phyloP scores from a whole-genome alignment of 2,329 filamentous ascomycete genomes.

The Penicillium italicum region DNA sequence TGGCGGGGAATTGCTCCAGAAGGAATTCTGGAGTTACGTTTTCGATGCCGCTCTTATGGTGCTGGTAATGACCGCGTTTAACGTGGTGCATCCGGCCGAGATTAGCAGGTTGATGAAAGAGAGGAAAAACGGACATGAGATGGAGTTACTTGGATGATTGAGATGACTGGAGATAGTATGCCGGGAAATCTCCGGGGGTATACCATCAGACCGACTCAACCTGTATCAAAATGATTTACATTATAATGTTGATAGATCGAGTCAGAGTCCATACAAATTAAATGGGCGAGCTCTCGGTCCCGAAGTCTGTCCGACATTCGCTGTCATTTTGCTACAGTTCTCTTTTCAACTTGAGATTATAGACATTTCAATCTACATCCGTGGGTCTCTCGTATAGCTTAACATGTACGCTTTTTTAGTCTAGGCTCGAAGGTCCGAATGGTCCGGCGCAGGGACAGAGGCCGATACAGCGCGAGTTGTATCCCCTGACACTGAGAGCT shows the following conservation, averaged over 20 bases:
- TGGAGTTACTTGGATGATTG: background rate
- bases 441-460: slow-evolving; percentile 5
- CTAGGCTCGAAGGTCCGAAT: slow-evolving; percentile 1
- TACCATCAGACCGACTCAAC: background rate
- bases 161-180: background rate
- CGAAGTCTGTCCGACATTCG: background rate
- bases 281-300: background rate
- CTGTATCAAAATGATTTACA: background rate
- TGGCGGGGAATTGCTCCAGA: background rate
- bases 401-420: background rate
- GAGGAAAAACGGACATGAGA: background rate
- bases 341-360: background rate
- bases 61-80: background rate
- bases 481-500: background rate
- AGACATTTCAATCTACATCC: background rate
- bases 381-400: background rate
- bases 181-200: background rate
- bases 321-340: background rate
- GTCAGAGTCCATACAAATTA: background rate
- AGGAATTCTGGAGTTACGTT: background rate
- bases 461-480: background rate
- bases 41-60: background rate
- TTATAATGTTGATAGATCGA: background rate
- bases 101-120: background rate
- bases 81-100: background rate